phyloP scores from a whole-genome alignment of 1,139 yeast genomes.

The Protomyces inundatus region DNA sequence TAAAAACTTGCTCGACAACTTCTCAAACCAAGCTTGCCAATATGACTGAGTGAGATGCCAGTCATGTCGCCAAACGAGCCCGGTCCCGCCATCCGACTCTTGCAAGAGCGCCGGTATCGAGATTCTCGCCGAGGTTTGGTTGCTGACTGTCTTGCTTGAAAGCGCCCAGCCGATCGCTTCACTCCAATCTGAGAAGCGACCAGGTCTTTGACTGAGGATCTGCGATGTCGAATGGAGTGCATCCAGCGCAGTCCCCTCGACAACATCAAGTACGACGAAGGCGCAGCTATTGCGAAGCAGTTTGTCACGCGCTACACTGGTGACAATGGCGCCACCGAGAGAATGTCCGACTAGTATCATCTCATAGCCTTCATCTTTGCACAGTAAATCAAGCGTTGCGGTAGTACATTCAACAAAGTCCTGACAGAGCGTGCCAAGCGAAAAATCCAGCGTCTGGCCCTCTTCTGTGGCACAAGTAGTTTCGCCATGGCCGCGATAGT shows the following conservation, averaged over 20 bases:
- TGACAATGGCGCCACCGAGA: slow-evolving; percentile 79
- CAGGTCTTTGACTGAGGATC: slow-evolving; percentile 61
- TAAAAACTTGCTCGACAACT: slow-evolving; percentile 62
- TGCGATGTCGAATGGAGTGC: slow-evolving; percentile 62
- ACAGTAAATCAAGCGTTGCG: slow-evolving; percentile 15
- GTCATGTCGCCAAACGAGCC: slow-evolving; percentile 57
- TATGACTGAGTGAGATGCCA: slow-evolving; percentile 54
- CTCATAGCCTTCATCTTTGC: slow-evolving; percentile 15
- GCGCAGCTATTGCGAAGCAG: slow-evolving; percentile 45
- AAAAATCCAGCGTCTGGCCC: slow-evolving; percentile 41
- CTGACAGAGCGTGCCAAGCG: slow-evolving; percentile 49
- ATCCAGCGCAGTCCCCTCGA: slow-evolving; percentile 73
- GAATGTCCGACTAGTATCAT: slow-evolving; percentile 61
- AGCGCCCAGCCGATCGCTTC: slow-evolving; percentile 74
- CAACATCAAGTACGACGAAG: slow-evolving; percentile 76
- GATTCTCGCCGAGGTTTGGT: slow-evolving; percentile 58
- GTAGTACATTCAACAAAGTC: slow-evolving; percentile 56
- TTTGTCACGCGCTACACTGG: slow-evolving; percentile 45
- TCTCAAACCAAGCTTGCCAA: slow-evolving; percentile 79
- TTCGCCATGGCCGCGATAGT: slow-evolving; percentile 78
- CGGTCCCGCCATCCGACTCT: slow-evolving; percentile 33
- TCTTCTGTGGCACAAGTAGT: slow-evolving; percentile 37
- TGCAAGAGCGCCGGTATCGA: slow-evolving; percentile 66
- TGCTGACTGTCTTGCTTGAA: slow-evolving; percentile 48
- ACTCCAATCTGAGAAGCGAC: slow-evolving; percentile 47